A percentile compares a stretch with the other conserved stretches of the same genome.
Evolutionary conservation across 495 filamentous ascomycete genomes (phyloP).

Genomic region (Terfezia boudieri): DNA sequence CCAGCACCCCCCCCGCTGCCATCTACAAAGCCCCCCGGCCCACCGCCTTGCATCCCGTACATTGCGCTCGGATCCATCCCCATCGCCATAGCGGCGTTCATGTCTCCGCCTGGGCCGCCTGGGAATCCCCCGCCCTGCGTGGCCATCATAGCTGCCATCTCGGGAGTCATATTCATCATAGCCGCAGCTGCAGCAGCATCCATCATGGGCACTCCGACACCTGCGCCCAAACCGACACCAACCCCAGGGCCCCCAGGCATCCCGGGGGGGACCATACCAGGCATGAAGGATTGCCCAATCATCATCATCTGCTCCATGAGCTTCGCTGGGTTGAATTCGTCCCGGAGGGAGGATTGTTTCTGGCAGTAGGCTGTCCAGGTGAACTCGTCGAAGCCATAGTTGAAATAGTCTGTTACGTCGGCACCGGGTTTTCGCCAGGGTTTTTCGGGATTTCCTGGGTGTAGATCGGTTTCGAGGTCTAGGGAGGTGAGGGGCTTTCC

Average conservation of each 20-base stretch:
- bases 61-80: background rate
- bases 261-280: slow-evolving; percentile 29
- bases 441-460: slow-evolving; percentile 26
- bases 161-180: background rate
- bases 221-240: background rate
- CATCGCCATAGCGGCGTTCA: background rate
- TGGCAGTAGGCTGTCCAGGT: slow-evolving; percentile 90
- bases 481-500: slow-evolving; percentile 66
- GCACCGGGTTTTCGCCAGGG: slow-evolving; percentile 93
- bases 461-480: slow-evolving; percentile 46
- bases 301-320: slow-evolving; percentile 70
- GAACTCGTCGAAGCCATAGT: slow-evolving; percentile 98
- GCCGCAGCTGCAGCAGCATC: background rate
- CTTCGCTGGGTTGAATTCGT: slow-evolving; percentile 53
- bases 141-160: background rate
- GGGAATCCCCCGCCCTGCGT: background rate
- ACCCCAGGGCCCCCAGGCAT: background rate
- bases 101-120: background rate
- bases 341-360: slow-evolving; percentile 58
- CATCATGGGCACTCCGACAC: background rate
- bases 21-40: background rate
- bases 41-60: background rate
- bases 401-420: slow-evolving; percentile 92
- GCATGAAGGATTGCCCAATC: slow-evolving; percentile 37
- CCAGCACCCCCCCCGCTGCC: background rate